These are phyloP conservation scores for Grifola frondosa DNA, from an alignment of 1,284 basidiomycete species.

Conservation along the genomic window DNA sequence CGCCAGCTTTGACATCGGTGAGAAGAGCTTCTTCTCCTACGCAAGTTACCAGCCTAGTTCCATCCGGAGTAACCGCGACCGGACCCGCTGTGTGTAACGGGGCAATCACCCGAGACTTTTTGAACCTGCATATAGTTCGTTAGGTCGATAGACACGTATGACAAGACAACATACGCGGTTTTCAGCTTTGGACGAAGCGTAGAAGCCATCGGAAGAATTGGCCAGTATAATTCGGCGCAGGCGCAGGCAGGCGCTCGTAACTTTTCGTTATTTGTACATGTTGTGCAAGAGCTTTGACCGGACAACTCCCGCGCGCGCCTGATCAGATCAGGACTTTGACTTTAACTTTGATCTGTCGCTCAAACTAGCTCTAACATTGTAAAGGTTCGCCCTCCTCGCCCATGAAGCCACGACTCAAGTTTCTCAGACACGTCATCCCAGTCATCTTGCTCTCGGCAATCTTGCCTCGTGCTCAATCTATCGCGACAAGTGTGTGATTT, in stretches of 20 bases:
- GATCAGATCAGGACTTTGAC: no score
- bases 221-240: not conserved
- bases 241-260: constrained; percentile 8
- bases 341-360: no score
- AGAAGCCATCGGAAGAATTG: constrained; percentile 24
- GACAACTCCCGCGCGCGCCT: constrained; percentile 18
- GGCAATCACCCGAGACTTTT: constrained; percentile 65
- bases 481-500: no score
- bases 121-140: constrained; percentile 52
- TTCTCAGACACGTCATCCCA: no score
- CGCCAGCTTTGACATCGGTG: constrained; percentile 76
- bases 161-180: constrained; percentile 51
- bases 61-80: constrained; percentile 80
- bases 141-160: not conserved
- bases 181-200: constrained; percentile 46
- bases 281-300: constrained; percentile 24
- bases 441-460: no score
- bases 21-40: constrained; percentile 84
- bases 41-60: constrained; percentile 79
- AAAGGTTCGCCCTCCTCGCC: no score
- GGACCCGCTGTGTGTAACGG: constrained; percentile 90
- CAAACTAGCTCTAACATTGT: no score
- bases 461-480: no score
- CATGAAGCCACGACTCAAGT: no score
- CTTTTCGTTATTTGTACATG: constrained; percentile 27